Conservation (phyloP, 2,329 filamentous ascomycete species). For the Colletotrichum musicola region DNA sequence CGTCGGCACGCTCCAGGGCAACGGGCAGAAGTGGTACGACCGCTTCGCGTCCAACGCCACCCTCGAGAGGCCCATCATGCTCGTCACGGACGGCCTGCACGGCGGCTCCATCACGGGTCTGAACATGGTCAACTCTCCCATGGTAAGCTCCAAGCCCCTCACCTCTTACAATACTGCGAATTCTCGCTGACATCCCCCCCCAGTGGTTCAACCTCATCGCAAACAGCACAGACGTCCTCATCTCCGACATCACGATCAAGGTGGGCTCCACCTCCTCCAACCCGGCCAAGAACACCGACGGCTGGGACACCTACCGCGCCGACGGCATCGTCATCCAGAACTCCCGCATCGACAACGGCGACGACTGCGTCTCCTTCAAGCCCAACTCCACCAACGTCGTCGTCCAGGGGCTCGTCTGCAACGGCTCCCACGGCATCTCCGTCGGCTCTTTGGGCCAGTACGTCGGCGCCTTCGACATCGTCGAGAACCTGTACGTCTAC, state of each 20-base stretch:
- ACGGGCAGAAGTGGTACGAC: conserved; percentile 75
- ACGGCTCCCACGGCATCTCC: conserved; percentile 78
- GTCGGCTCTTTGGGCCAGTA: conserved; percentile 81
- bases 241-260: conserved; percentile 72
- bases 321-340: conserved; percentile 75
- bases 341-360: conserved; percentile 73
- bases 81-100: conserved; percentile 68
- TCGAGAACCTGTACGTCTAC: conserved; percentile 76
- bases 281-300: conserved; percentile 75
- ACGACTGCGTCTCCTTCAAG: conserved; percentile 82
- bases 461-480: conserved; percentile 71
- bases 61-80: conserved; percentile 69
- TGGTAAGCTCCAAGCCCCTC: conserved; percentile 38
- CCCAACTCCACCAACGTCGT: conserved; percentile 78
- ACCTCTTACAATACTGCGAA: no score
- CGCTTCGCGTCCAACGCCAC: conserved; percentile 68
- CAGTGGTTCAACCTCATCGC: conserved; percentile 68
- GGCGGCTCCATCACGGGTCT: conserved; percentile 70
- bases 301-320: conserved; percentile 74
- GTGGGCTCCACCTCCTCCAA: conserved; percentile 66
- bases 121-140: conserved; percentile 69
- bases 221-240: conserved; percentile 74
- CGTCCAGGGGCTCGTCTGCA: conserved; percentile 75
- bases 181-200: conserved; percentile 18
- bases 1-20: conserved; percentile 64